Conservation (phyloP, 208 protist species). For the Leishmania tropica region DNA sequence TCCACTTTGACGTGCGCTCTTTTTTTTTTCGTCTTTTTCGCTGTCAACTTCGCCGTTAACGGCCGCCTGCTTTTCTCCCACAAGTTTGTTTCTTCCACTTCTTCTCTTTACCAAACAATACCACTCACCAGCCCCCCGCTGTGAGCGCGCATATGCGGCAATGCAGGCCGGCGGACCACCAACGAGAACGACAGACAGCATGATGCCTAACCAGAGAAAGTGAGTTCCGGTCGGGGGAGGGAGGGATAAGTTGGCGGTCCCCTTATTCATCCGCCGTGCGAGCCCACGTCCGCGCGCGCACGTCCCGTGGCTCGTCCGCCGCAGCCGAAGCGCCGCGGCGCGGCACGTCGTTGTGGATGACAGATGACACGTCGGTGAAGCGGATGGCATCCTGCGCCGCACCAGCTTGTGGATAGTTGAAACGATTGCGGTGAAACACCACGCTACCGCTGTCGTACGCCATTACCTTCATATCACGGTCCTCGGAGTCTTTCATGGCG, state of each 20-base stretch:
- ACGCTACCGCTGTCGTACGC: conserved; percentile 48
- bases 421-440: conserved; percentile 63
- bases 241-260: not conserved
- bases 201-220: not conserved
- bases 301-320: conserved; percentile 12
- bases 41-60: not conserved
- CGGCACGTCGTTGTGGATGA: conserved; percentile 36
- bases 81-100: not conserved
- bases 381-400: conserved; percentile 59
- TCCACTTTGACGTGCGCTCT: not conserved
- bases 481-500: conserved; percentile 60
- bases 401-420: conserved; percentile 75
- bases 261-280: conserved; percentile 13
- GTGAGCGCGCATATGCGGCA: not conserved
- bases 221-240: not conserved
- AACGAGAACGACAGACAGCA: not conserved
- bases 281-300: conserved; percentile 10
- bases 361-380: conserved; percentile 61
- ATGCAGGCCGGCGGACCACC: not conserved
- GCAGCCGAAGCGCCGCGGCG: conserved; percentile 10
- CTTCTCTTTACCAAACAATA: not conserved
- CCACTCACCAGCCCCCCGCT: not conserved
- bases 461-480: conserved; percentile 53
- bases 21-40: not conserved
- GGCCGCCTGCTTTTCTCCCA: not conserved